Evolutionary conservation across 441 rosid species (phyloP).

Genomic region (Gossypium lobatum): DNA sequence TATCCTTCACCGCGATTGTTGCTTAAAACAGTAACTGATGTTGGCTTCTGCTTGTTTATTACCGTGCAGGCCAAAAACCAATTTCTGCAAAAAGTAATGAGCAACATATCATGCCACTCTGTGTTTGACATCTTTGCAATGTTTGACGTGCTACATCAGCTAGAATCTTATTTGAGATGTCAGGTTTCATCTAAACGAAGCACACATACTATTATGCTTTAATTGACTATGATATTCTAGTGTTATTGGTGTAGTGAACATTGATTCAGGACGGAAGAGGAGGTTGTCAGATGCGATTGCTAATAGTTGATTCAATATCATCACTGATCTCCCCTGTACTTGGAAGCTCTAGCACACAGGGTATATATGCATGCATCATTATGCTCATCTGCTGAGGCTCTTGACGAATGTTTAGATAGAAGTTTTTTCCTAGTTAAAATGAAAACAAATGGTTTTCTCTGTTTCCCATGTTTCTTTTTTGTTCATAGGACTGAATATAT

Average conservation of each 20-base stretch:
- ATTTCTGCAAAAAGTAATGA: conserved; percentile 37
- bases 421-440: not conserved
- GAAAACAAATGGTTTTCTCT: not conserved
- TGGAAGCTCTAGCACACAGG: conserved; percentile 63
- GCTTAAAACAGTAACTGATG: not conserved
- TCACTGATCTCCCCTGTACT: conserved; percentile 68
- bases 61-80: conserved; percentile 15
- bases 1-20: conserved; percentile 3
- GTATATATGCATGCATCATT: conserved; percentile 31
- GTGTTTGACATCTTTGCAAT: conserved; percentile 48
- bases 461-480: not conserved
- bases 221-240: conserved; percentile 4
- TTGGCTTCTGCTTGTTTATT: conserved; percentile 3
- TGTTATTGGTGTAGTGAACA: conserved; percentile 9
- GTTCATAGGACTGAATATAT: not conserved
- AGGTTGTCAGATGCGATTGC: conserved; percentile 33
- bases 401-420: not conserved
- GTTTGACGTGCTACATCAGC: conserved; percentile 42
- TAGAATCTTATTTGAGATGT: conserved; percentile 29
- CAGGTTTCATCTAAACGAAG: conserved; percentile 33
- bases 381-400: not conserved
- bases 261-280: conserved; percentile 30
- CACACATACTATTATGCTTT: conserved; percentile 11
- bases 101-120: conserved; percentile 39
- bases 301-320: conserved; percentile 71